phyloP scores from a whole-genome alignment of 1,139 yeast genomes.

The Lodderomyces beijingensis region DNA sequence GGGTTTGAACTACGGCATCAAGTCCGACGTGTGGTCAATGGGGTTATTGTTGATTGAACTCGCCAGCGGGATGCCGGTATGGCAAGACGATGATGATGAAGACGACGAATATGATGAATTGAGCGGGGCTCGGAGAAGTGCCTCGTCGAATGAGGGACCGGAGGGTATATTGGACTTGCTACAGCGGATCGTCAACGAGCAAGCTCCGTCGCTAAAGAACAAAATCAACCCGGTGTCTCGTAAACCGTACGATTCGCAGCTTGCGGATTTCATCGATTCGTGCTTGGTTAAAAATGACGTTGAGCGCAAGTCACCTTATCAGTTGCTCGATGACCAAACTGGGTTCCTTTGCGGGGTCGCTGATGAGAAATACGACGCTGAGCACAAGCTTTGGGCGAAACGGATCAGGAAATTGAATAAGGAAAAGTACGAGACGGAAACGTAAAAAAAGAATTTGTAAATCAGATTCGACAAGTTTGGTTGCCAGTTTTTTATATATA shows the following conservation, averaged over 20 bases:
- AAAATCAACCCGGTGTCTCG: slow-evolving; percentile 24
- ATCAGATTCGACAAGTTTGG: too few relatives aligned
- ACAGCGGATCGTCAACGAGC: slow-evolving; percentile 90
- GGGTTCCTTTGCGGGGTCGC: slow-evolving; percentile 44
- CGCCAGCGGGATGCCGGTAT: slow-evolving; percentile 66
- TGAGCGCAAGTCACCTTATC: slow-evolving; percentile 59
- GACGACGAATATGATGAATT: slow-evolving; percentile 15
- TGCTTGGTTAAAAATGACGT: slow-evolving; percentile 67
- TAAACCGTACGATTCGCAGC: slow-evolving; percentile 29
- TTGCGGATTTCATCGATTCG: slow-evolving; percentile 61
- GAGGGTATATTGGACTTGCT: slow-evolving; percentile 85
- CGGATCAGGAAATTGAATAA: slow-evolving; percentile 25
- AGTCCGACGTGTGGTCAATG: slow-evolving; percentile 95
- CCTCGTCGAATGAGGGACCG: slow-evolving; percentile 39
- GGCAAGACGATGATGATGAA: slow-evolving; percentile 34
- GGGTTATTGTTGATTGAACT: slow-evolving; percentile 87
- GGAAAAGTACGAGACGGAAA: slow-evolving; percentile 4
- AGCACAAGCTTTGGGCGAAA: slow-evolving; percentile 50
- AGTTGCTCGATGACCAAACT: slow-evolving; percentile 38
- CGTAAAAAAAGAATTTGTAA: too few relatives aligned
- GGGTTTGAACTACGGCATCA: slow-evolving; percentile 87
- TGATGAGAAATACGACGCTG: slow-evolving; percentile 38
- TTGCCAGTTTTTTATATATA: too few relatives aligned
- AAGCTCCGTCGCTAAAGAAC: slow-evolving; percentile 64
- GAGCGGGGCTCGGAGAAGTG: slow-evolving; percentile 1